Evolutionary conservation across 768 basidiomycete genomes (phyloP).

Genomic region (Cyathus striatus): DNA sequence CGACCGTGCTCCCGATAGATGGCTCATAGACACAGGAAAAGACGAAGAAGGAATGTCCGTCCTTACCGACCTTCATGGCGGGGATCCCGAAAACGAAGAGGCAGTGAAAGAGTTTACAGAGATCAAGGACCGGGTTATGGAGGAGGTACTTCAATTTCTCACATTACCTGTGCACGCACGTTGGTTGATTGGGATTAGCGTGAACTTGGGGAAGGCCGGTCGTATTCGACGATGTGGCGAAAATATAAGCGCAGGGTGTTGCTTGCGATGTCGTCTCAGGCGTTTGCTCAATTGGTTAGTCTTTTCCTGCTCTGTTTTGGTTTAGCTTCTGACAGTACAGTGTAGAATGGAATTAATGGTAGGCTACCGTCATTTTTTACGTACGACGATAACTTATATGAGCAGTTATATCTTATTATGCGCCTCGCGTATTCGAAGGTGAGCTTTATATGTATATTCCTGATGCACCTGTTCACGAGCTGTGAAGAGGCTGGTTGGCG

Average conservation of each 20-base stretch:
- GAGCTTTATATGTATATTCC: slow-evolving; percentile 6
- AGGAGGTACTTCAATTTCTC: slow-evolving; percentile 48
- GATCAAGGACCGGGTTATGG: slow-evolving; percentile 76
- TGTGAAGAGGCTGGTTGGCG: slow-evolving; percentile 87
- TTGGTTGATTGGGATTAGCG: slow-evolving; percentile 38
- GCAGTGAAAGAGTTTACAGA: slow-evolving; percentile 86
- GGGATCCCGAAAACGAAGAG: slow-evolving; percentile 57
- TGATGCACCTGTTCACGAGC: slow-evolving; percentile 6
- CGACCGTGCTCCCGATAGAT: slow-evolving; percentile 37
- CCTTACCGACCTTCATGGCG: slow-evolving; percentile 86
- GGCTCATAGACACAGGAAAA: slow-evolving; percentile 84
- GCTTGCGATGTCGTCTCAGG: slow-evolving; percentile 93
- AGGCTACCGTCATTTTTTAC: slow-evolving; percentile 8
- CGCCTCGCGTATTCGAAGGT: slow-evolving; percentile 93
- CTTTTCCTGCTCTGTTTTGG: slow-evolving; percentile 2
- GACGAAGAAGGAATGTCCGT: slow-evolving; percentile 83
- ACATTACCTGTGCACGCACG: not conserved
- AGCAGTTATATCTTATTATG: slow-evolving; percentile 89
- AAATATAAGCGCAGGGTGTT: slow-evolving; percentile 83
- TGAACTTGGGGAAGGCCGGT: slow-evolving; percentile 66
- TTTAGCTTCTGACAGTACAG: slow-evolving; percentile 1
- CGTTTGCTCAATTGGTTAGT: slow-evolving; percentile 89
- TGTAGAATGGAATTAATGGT: slow-evolving; percentile 93
- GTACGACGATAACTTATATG: slow-evolving; percentile 1
- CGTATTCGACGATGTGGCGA: slow-evolving; percentile 81